Evolutionary conservation across 148 eudicot genomes (phyloP).

Genomic region (Chenopodium suecicum): DNA sequence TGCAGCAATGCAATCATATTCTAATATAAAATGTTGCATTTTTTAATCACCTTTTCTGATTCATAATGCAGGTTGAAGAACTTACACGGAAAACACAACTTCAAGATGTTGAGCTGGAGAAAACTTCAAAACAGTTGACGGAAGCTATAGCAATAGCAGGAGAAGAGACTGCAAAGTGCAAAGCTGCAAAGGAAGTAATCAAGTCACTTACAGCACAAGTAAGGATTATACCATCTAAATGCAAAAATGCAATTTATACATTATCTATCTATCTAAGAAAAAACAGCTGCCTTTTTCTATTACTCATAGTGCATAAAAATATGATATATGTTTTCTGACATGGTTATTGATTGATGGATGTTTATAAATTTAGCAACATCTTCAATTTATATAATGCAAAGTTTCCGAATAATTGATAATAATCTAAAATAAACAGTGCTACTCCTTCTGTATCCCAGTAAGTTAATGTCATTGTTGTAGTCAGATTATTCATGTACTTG

Average conservation of each 20-base stretch:
- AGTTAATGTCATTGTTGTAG: not conserved
- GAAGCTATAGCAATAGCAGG: constrained; percentile 55
- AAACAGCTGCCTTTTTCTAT: not conserved
- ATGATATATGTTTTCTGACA: not conserved
- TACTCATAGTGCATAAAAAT: not conserved
- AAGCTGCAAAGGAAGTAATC: constrained; percentile 76
- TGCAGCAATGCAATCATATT: not conserved
- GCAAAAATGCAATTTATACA: not conserved
- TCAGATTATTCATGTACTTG: not conserved
- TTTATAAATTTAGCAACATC: not conserved
- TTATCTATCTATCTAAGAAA: too few relatives aligned
- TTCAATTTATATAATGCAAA: not conserved
- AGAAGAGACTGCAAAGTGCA: constrained; percentile 59
- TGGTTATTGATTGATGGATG: not conserved
- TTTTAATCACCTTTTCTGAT: not conserved
- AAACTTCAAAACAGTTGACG: constrained; percentile 51
- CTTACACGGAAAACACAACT: constrained; percentile 60
- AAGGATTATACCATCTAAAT: constrained; percentile 22
- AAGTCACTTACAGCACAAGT: constrained; percentile 71
- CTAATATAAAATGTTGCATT: not conserved
- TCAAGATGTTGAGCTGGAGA: constrained; percentile 63
- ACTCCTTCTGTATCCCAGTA: too few relatives aligned
- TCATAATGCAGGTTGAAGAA: constrained; percentile 51
- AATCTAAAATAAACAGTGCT: not conserved
- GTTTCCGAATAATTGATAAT: not conserved